Base-by-base conservation (phyloP, 1,139 yeast species). In the Suhomyces choctaworum region DNA sequence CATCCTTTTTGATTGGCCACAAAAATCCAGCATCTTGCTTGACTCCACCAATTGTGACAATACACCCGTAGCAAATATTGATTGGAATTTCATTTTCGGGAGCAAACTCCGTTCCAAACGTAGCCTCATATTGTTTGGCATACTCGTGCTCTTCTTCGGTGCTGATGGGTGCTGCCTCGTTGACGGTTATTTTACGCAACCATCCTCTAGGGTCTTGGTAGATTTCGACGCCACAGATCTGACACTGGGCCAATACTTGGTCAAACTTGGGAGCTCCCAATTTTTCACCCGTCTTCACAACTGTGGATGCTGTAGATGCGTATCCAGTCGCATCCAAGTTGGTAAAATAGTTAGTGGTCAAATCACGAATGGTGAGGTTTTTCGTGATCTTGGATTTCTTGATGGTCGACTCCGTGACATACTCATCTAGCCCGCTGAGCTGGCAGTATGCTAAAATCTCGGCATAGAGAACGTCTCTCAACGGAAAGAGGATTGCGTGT, bases 291-390 rank as follows among this genome's bases (percentile, higher is more conserved):
- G 96, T 90, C 45, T 87, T 81, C 9, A 89, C 90, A 13, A 92
- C 97, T 0, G 98, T 90, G 0, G 97, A 84, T 2, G 94, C 92
- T 4, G 94, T 88, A 34, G 95, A 88, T 0, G 96, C 88, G 52
- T 89, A 90, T 6, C 85, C 95, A 7, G 76, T 67, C 7, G 63
- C 72, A 51, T 89, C 96, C 22, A 90, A 78, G 27, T 73, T 73
- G 23, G 66, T 71, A 51, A 89, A 88, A 57, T 92, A 92, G 37
- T 81, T 76, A 25, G 79, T 67, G 2, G 90, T 81, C 32, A 92
- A 69, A 50, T 87, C 95, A 49, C 86, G 80, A 20, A 92, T 82
- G 2, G 96, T 85, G 71, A 84, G 79, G 46, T 80, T 76, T 55
- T 80, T 85, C 14, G 80, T 76, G 29, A 71, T 59, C 25, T 55